Percentiles rank a stretch among this genome's conserved stretches.
Evolutionary conservation across 495 filamentous ascomycete species (phyloP).

Genomic region (Bombardia bombarda): DNA sequence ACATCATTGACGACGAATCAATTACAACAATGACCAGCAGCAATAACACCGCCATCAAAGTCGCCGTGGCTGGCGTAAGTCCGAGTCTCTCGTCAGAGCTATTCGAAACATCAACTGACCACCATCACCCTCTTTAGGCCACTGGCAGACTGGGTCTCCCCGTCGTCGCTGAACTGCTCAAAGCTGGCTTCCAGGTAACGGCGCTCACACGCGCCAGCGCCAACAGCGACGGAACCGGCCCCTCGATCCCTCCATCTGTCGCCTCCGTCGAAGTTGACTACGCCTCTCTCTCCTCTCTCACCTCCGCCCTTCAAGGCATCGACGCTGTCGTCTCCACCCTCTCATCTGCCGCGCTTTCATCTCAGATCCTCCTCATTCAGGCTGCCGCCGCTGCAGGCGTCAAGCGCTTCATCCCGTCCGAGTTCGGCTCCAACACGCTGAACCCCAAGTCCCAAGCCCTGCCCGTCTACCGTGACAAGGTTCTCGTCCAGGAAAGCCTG

Average conservation of each 20-base stretch:
- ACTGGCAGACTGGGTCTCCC: slow-evolving; percentile 42
- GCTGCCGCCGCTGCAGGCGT: slow-evolving; percentile 49
- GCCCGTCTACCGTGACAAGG: slow-evolving; percentile 36
- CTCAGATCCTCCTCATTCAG: slow-evolving; percentile 45
- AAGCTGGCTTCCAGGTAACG: slow-evolving; percentile 41
- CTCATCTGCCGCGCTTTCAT: slow-evolving; percentile 18
- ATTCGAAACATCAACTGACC: background rate
- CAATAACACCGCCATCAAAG: slow-evolving; percentile 30
- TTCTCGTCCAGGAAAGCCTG: slow-evolving; percentile 30
- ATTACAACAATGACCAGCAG: slow-evolving; percentile 1
- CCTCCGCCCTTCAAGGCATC: slow-evolving; percentile 38
- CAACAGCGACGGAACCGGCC: no score
- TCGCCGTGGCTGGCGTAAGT: slow-evolving; percentile 41
- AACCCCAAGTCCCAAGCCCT: slow-evolving; percentile 22
- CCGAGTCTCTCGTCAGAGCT: background rate
- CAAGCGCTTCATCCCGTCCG: slow-evolving; percentile 34
- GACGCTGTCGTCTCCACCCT: slow-evolving; percentile 49
- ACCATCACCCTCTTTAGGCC: slow-evolving; percentile 28
- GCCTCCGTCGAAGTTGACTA: slow-evolving; percentile 44
- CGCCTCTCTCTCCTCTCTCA: slow-evolving; percentile 41
- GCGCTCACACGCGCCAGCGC: slow-evolving; percentile 38
- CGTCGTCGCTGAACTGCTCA: slow-evolving; percentile 38
- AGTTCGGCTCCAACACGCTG: slow-evolving; percentile 42
- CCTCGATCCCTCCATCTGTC: slow-evolving; percentile 31
- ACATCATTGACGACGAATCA: no score